Percentiles rank a stretch among this genome's conserved stretches.
Evolutionary conservation across 805 yeast species (phyloP).

Genomic region (Saccharomycopsis fermentans): DNA sequence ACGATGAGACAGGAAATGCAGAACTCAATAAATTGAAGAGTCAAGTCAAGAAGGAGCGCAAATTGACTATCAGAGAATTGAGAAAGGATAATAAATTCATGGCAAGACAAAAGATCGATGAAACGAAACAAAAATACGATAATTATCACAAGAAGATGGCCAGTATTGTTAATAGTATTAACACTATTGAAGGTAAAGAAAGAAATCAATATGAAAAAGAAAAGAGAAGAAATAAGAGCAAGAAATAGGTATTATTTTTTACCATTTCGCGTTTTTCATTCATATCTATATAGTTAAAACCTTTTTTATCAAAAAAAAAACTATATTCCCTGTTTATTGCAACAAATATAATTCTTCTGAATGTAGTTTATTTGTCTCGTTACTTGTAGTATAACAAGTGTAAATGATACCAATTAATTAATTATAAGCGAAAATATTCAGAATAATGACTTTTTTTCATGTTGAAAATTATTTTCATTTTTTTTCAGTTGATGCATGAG

Average conservation of each 20-base stretch:
- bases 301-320: neutral
- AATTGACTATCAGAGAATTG: slow-evolving; percentile 77
- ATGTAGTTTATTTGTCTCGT: too few species aligned
- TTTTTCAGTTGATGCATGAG: neutral
- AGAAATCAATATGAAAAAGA: slow-evolving; percentile 88
- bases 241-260: slow-evolving; percentile 1
- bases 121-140: slow-evolving; percentile 62
- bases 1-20: slow-evolving; percentile 74
- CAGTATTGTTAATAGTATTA: slow-evolving; percentile 71
- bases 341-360: too few species aligned
- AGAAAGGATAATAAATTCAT: slow-evolving; percentile 82
- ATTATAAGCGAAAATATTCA: neutral
- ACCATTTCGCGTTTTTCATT: neutral
- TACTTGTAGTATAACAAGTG: too few species aligned
- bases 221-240: slow-evolving; percentile 49
- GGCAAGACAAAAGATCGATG: slow-evolving; percentile 74
- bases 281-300: neutral
- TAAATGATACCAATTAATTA: neutral
- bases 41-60: slow-evolving; percentile 84
- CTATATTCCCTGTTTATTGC: too few species aligned
- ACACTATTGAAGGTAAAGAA: slow-evolving; percentile 91
- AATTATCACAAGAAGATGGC: slow-evolving; percentile 89
- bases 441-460: neutral
- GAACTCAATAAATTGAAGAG: slow-evolving; percentile 76
- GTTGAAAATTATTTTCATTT: neutral